These are phyloP conservation scores for Thozetella sp. DNA, from an alignment of 495 filamentous ascomycete genomes.

Conservation along the genomic window DNA sequence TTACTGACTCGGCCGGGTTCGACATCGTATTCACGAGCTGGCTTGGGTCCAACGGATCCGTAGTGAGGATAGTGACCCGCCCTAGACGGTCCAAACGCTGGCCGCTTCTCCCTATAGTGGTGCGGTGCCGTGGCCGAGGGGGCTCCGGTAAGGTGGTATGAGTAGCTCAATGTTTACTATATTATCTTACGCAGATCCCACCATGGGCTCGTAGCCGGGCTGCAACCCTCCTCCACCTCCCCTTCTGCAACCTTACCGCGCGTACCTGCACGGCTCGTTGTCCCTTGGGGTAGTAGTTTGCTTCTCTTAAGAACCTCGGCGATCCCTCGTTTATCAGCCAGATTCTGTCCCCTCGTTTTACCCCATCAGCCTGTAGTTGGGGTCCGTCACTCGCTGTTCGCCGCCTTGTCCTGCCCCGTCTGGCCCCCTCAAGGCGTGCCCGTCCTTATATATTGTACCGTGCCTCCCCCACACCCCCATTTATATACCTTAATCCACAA, in stretches of 20 bases:
- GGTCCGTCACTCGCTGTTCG: background rate
- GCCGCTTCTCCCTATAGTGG: no score
- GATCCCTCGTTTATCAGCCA: conserved; percentile 17
- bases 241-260: conserved; percentile 22
- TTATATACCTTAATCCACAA: conserved; percentile 13
- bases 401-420: background rate
- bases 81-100: no score
- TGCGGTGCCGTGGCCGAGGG: conserved; percentile 6
- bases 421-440: no score
- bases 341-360: conserved; percentile 9
- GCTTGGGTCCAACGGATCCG: no score
- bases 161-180: conserved; percentile 20
- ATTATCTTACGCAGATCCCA: conserved; percentile 15
- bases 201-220: background rate
- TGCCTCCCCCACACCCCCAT: conserved; percentile 3
- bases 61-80: no score
- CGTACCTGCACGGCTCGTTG: conserved; percentile 12
- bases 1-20: background rate
- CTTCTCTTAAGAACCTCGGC: conserved; percentile 13
- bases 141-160: conserved; percentile 20
- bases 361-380: conserved; percentile 5
- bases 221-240: conserved; percentile 4
- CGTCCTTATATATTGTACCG: background rate
- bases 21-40: conserved; percentile 1
- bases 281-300: conserved; percentile 7